Conservation (phyloP, 495 filamentous ascomycete species). For the Hypoxylon subgilvum region DNA sequence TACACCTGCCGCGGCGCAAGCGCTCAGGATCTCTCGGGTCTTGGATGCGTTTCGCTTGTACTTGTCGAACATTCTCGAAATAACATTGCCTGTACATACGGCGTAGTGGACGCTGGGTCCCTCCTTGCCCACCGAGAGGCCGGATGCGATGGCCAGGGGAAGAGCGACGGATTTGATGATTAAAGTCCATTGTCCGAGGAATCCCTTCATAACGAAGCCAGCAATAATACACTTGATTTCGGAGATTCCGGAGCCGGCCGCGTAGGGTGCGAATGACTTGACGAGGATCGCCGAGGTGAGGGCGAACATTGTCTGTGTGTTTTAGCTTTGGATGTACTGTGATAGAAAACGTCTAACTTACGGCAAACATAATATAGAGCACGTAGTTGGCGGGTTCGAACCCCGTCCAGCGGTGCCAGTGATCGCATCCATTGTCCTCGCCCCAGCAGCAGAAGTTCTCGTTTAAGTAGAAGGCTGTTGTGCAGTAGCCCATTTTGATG, state of each 20-base stretch:
- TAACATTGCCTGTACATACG: constrained; percentile 96
- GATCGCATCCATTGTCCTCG: constrained; percentile 83
- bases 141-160: constrained; percentile 91
- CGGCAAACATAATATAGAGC: constrained; percentile 87
- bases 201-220: constrained; percentile 99
- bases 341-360: constrained; percentile 46
- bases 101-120: constrained; percentile 98
- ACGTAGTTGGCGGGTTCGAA: constrained; percentile 82
- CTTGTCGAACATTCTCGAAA: constrained; percentile 89
- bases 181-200: constrained; percentile 89
- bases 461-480: constrained; percentile 94
- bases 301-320: constrained; percentile 72
- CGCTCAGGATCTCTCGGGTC: constrained; percentile 91
- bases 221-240: constrained; percentile 99
- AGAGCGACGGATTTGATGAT: constrained; percentile 92
- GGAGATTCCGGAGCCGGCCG: constrained; percentile 94
- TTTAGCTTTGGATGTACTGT: background rate
- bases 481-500: constrained; percentile 92
- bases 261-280: constrained; percentile 93
- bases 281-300: constrained; percentile 83
- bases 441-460: constrained; percentile 99
- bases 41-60: constrained; percentile 93
- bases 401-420: constrained; percentile 90
- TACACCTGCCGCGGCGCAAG: constrained; percentile 92
- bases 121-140: constrained; percentile 95